Conservation (phyloP, 2,329 filamentous ascomycete species). For the Incumbomyces lentus region DNA sequence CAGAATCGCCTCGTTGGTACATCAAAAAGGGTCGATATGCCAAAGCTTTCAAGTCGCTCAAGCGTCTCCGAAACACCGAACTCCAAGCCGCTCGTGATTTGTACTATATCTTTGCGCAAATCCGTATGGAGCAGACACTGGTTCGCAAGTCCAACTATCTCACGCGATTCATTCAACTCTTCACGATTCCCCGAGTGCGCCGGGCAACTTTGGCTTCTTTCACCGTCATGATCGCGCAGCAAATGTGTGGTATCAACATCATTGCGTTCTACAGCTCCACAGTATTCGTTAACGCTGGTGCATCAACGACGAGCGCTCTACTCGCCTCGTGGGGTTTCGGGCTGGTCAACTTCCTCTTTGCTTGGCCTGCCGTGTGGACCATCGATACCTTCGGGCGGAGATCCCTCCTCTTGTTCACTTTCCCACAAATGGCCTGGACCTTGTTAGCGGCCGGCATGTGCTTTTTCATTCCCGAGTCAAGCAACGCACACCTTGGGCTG, state of each 20-base stretch:
- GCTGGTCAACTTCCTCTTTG: slow-evolving; percentile 12
- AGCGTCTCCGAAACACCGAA: slow-evolving; percentile 46
- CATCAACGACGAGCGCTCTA: slow-evolving; percentile 43
- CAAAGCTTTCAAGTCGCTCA: slow-evolving; percentile 51
- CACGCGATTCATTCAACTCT: slow-evolving; percentile 45
- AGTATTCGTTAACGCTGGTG: slow-evolving; percentile 49
- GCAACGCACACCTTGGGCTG: slow-evolving; percentile 35
- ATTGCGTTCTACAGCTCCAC: slow-evolving; percentile 55
- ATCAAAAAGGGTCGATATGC: slow-evolving; percentile 55
- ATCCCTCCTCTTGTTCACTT: slow-evolving; percentile 52
- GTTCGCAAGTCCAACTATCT: slow-evolving; percentile 40
- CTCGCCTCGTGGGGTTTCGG: slow-evolving; percentile 18
- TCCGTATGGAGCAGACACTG: slow-evolving; percentile 35
- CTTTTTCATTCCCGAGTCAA: slow-evolving; percentile 38
- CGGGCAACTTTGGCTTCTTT: slow-evolving; percentile 47
- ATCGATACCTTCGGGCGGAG: slow-evolving; percentile 59
- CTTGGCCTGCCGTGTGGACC: slow-evolving; percentile 31
- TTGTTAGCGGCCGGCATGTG: slow-evolving; percentile 52
- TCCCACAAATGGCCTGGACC: slow-evolving; percentile 57
- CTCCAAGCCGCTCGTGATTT: slow-evolving; percentile 49
- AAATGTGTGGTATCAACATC: slow-evolving; percentile 44
- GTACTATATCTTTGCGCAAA: slow-evolving; percentile 45
- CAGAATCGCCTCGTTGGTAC: slow-evolving; percentile 54
- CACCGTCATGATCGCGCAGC: slow-evolving; percentile 51
- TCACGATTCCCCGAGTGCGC: slow-evolving; percentile 52